phyloP scores from a whole-genome alignment of 2,329 filamentous ascomycete species.

The Penicillium sp. region DNA sequence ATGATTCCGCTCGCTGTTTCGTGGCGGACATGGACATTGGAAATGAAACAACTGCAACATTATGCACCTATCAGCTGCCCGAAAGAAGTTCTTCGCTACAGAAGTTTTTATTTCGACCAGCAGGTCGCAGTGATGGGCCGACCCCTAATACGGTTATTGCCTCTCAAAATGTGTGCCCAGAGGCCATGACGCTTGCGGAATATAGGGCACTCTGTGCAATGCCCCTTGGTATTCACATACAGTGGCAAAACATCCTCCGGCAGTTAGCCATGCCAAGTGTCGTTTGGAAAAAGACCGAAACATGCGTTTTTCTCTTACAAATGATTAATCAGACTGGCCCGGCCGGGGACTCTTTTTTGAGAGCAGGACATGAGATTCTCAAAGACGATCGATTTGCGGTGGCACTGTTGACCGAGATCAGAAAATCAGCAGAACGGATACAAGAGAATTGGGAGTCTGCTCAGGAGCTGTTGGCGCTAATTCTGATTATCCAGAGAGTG shows the following conservation, averaged over 20 bases:
- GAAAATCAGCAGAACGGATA: background rate
- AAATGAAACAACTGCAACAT: constrained; percentile 15
- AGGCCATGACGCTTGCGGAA: background rate
- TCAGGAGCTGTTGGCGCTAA: constrained; percentile 1
- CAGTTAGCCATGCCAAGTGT: constrained; percentile 4
- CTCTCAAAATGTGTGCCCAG: background rate
- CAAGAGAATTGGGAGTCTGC: constrained; percentile 6
- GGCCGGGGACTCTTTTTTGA: background rate
- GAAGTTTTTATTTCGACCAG: constrained; percentile 35
- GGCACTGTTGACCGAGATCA: background rate
- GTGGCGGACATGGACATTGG: constrained; percentile 17
- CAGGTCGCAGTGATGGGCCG: constrained; percentile 19
- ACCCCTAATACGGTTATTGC: background rate
- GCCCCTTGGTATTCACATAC: background rate
- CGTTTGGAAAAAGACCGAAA: constrained; percentile 3
- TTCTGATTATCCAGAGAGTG: background rate
- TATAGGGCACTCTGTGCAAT: constrained; percentile 1
- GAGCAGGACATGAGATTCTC: constrained; percentile 4
- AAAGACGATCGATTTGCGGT: background rate
- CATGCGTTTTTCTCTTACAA: constrained; percentile 5
- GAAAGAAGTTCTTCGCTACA: constrained; percentile 32
- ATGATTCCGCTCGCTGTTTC: constrained; percentile 19
- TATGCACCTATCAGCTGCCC: constrained; percentile 38
- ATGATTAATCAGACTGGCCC: constrained; percentile 5
- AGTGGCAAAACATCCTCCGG: constrained; percentile 3